Evolutionary conservation across 805 yeast genomes (phyloP), one percentile per base, ranked within the genome.

Genomic region (Cyberlindnera mrakii): DNA sequence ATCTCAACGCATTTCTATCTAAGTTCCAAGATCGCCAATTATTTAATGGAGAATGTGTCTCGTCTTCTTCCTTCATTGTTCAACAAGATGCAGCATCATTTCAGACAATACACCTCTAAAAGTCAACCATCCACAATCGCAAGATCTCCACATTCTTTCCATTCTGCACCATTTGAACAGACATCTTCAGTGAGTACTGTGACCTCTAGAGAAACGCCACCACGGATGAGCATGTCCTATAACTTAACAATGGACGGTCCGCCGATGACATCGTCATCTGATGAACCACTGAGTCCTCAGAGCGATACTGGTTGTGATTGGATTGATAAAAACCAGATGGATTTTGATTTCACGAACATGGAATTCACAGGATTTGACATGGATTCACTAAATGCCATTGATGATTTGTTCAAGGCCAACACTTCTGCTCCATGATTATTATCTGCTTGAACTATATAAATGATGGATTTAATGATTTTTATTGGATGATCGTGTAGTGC

Each of bases 251-350:
- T 44, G 8, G 27, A 14, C 9, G 11, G 19, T 16, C 10, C 32
- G 4, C 13, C 39, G 5, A 17, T 29, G 6, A 32, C 8, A 10
- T 17, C 43, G 3, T 9, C 37, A 6, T n/a, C 44, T 3, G 42
- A 37, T 5, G 45, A 43, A 15, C 51, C 51, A 39, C 3, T 41
- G 38, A 39, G 46, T 37, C 52, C 52, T 29, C 44, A 48, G 32
- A 48, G 52, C 34, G 79, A 74, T 35, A 74, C 79, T 3, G 80
- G 80, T 0, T 75, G 80, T 62, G 77, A 75, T 49, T 75, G 80
- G 79, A 73, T 75, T 37, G 80, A 75, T 52, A 75, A 72, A 42
- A 63, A 66, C 47, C 62, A 63, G 39, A 59, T 71, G 39, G 74
- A 69, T 37, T 58, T 57, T 33, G 60, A 58, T 37, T 58, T 68